These are phyloP conservation scores for Lactarius deliciosus DNA, from an alignment of 768 basidiomycete species.

Conservation along the genomic window DNA sequence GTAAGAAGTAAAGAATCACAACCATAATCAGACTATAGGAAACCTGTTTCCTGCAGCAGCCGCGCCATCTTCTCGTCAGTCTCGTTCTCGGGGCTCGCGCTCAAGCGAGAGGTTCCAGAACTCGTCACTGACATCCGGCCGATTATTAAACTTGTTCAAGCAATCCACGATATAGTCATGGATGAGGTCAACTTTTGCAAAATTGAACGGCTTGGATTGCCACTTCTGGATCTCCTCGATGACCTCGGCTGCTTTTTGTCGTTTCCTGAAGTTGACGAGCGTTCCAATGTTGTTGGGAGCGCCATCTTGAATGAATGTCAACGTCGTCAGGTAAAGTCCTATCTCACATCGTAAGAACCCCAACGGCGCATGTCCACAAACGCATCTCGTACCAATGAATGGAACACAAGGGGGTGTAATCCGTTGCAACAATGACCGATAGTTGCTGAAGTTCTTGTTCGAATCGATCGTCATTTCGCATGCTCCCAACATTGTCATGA, in stretches of 20 bases:
- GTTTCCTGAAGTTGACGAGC: conserved; percentile 94
- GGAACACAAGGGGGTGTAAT: conserved; percentile 94
- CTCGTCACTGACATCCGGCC: conserved; percentile 65
- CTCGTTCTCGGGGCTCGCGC: conserved; percentile 90
- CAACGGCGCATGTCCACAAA: conserved; percentile 7
- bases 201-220: conserved; percentile 89
- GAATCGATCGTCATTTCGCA: conserved; percentile 92
- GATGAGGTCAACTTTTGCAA: conserved; percentile 64
- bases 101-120: conserved; percentile 87
- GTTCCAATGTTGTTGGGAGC: conserved; percentile 82
- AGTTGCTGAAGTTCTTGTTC: conserved; percentile 92
- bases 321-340: conserved; percentile 95
- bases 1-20: not conserved
- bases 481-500: conserved; percentile 67
- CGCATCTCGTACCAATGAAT: conserved; percentile 72
- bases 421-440: conserved; percentile 76
- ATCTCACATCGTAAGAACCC: conserved; percentile 10
- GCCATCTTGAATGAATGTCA: conserved; percentile 98
- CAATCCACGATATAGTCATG: conserved; percentile 77
- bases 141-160: conserved; percentile 67
- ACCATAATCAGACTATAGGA: conserved; percentile 48
- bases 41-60: conserved; percentile 83
- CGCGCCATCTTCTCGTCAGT: conserved; percentile 97
- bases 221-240: conserved; percentile 96
- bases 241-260: conserved; percentile 93